phyloP scores from a whole-genome alignment of 2,329 filamentous ascomycete species.

The Tolypocladium tropicale region DNA sequence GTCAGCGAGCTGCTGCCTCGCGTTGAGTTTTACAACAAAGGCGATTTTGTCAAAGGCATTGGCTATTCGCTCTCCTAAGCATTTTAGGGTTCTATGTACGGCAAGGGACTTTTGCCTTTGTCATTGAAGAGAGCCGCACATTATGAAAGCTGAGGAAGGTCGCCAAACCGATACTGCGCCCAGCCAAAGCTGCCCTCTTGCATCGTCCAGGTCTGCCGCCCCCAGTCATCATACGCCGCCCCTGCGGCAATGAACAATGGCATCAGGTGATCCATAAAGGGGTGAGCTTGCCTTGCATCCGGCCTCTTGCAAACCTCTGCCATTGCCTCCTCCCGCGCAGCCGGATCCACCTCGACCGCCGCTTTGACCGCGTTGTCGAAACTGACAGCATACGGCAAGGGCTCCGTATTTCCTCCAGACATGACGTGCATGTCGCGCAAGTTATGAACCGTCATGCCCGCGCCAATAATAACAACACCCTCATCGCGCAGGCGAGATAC shows the following conservation, averaged over 20 bases:
- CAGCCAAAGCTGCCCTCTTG: constrained; percentile 34
- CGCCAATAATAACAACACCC: constrained; percentile 56
- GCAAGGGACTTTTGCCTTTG: background rate
- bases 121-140: too few species aligned
- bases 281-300: constrained; percentile 37
- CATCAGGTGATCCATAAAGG: constrained; percentile 40
- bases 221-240: constrained; percentile 29
- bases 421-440: constrained; percentile 37
- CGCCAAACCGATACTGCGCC: constrained; percentile 37
- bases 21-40: constrained; percentile 40
- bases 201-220: constrained; percentile 33
- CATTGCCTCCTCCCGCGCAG: constrained; percentile 28
- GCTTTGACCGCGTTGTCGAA: constrained; percentile 62
- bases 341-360: constrained; percentile 39
- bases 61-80: constrained; percentile 16
- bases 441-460: constrained; percentile 69
- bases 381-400: constrained; percentile 45
- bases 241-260: constrained; percentile 36
- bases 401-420: constrained; percentile 25
- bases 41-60: constrained; percentile 36
- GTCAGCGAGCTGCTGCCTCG: constrained; percentile 37
- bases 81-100: background rate
- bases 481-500: constrained; percentile 56
- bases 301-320: constrained; percentile 26
- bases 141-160: constrained; percentile 13